phyloP scores from a whole-genome alignment of 371 early-diverging fungal species.

The Capniomyces stellatus region DNA sequence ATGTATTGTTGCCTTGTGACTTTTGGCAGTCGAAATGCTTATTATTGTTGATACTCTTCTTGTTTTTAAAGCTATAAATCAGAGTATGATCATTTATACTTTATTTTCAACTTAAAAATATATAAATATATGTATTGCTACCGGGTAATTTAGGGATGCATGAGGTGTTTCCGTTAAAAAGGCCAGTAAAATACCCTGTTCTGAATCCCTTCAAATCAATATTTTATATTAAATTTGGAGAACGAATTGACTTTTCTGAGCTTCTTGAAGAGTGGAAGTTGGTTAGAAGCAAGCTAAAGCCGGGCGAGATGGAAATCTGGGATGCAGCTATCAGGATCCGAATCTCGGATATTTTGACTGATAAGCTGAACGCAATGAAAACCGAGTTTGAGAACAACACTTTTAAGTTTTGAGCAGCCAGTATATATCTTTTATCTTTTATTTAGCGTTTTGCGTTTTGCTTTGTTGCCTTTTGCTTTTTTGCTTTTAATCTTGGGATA shows the following conservation, averaged over 20 bases:
- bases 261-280: constrained; percentile 33
- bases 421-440: too few relatives aligned
- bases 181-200: constrained; percentile 19
- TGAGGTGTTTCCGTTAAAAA: constrained; percentile 25
- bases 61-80: not conserved
- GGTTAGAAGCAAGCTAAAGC: constrained; percentile 15
- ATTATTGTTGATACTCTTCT: not conserved
- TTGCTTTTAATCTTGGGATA: too few relatives aligned
- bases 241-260: constrained; percentile 42
- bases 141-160: constrained; percentile 16
- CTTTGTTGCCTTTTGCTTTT: too few relatives aligned
- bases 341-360: constrained; percentile 34
- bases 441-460: too few relatives aligned
- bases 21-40: too few relatives aligned
- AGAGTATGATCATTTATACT: not conserved
- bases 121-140: not conserved
- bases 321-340: constrained; percentile 36
- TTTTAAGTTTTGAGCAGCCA: too few relatives aligned
- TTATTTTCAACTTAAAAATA: not conserved
- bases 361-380: constrained; percentile 29
- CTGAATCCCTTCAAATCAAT: constrained; percentile 26
- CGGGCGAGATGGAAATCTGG: too few relatives aligned
- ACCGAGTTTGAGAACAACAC: constrained; percentile 1
- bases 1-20: too few relatives aligned
- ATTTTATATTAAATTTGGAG: constrained; percentile 40